These are phyloP conservation scores for Linum lewisii DNA, from an alignment of 345 rosid species.

Conservation along the genomic window DNA sequence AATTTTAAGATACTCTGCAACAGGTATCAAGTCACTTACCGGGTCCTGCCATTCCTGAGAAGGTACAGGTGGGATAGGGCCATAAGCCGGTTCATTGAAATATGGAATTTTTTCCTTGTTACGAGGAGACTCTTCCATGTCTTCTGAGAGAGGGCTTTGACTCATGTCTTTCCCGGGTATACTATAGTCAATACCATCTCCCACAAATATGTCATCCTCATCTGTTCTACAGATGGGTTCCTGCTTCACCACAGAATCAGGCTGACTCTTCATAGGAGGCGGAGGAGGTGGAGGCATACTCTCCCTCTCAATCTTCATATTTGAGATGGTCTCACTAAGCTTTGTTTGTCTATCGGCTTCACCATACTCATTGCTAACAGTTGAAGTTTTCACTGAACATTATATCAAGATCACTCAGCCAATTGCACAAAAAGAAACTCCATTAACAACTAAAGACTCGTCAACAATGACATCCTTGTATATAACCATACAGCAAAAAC, in stretches of 20 bases:
- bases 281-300: constrained; percentile 63
- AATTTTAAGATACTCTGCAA: constrained; percentile 1
- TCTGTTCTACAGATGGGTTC: constrained; percentile 52
- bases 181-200: constrained; percentile 67
- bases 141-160: constrained; percentile 89
- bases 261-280: constrained; percentile 36
- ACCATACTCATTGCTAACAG: constrained; percentile 39
- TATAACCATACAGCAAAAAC: background rate
- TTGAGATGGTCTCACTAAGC: constrained; percentile 31
- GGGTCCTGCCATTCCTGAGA: constrained; percentile 74
- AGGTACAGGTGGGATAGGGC: constrained; percentile 64
- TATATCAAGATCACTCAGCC: constrained; percentile 5
- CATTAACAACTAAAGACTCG: background rate
- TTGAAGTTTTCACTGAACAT: constrained; percentile 42
- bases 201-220: constrained; percentile 82
- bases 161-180: constrained; percentile 72
- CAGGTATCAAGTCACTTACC: constrained; percentile 31
- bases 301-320: constrained; percentile 37
- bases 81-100: constrained; percentile 67
- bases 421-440: background rate
- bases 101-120: constrained; percentile 65
- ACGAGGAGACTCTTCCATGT: constrained; percentile 98
- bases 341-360: constrained; percentile 48
- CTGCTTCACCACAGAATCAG: constrained; percentile 50
- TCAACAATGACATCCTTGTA: background rate